Percentiles rank a stretch among this genome's conserved stretches.
Evolutionary conservation across 1,284 basidiomycete species (phyloP).

Genomic region (Peniophora sp.): DNA sequence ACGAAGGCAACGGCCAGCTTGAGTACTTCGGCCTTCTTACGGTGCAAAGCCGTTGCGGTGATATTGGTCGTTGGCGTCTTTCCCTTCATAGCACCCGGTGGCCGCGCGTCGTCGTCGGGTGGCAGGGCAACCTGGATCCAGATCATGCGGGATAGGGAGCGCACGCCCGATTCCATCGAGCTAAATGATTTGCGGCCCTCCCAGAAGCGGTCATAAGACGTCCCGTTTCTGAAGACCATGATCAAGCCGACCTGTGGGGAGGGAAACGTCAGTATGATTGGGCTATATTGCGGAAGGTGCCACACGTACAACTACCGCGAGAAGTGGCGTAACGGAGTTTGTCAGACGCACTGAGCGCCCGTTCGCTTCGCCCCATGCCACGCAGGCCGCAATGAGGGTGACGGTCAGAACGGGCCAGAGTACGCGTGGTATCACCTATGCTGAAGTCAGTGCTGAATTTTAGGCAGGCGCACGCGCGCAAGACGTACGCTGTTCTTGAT

Average conservation of each 20-base stretch:
- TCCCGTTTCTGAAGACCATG: conserved; percentile 70
- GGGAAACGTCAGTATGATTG: conserved; percentile 2
- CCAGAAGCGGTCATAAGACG: conserved; percentile 76
- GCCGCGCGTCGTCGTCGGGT: conserved; percentile 29
- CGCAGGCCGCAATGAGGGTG: conserved; percentile 61
- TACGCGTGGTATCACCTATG: conserved; percentile 57
- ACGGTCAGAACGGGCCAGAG: conserved; percentile 79
- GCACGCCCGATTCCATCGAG: conserved; percentile 41
- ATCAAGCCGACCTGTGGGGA: conserved; percentile 59
- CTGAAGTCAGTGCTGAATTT: not conserved
- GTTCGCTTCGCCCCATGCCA: conserved; percentile 48
- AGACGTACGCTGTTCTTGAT: conserved; percentile 63
- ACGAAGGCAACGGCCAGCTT: conserved; percentile 64
- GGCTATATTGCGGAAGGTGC: conserved; percentile 9
- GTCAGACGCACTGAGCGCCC: conserved; percentile 52
- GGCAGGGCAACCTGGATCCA: conserved; percentile 77
- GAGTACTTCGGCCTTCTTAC: conserved; percentile 65
- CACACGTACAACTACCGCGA: conserved; percentile 79
- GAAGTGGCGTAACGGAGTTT: conserved; percentile 73
- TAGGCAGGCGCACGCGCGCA: not conserved
- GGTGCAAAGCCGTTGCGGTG: conserved; percentile 50
- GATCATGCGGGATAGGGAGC: conserved; percentile 57
- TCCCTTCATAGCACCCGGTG: conserved; percentile 31
- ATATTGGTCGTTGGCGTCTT: conserved; percentile 39
- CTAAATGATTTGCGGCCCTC: conserved; percentile 84